These are phyloP conservation scores for Phaffomyces opuntiae DNA, from an alignment of 805 yeast genomes.

Conservation along the genomic window DNA sequence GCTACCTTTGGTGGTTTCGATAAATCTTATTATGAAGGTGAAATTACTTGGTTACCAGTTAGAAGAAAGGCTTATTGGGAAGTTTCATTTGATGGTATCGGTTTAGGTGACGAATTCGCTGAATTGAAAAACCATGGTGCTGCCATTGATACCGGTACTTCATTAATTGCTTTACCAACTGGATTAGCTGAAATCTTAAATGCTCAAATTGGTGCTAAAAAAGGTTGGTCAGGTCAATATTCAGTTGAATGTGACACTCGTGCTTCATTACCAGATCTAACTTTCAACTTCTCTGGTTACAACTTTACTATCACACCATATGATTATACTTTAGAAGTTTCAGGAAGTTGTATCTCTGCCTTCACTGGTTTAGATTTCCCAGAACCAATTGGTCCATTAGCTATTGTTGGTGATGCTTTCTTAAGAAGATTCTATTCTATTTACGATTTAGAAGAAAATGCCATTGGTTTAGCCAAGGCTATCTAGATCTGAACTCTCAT, in stretches of 20 bases:
- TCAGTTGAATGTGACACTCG: conserved; percentile 83
- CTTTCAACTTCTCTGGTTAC: conserved; percentile 83
- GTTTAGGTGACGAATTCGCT: conserved; percentile 89
- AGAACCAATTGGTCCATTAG: conserved; percentile 92
- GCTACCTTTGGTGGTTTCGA: conserved; percentile 96
- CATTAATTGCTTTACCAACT: conserved; percentile 89
- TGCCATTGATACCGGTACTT: conserved; percentile 98
- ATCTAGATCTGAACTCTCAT: conserved; percentile 26
- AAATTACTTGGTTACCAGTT: conserved; percentile 92
- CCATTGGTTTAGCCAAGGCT: conserved; percentile 90
- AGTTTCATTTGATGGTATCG: conserved; percentile 85
- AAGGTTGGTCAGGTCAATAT: conserved; percentile 97
- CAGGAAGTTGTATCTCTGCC: conserved; percentile 94
- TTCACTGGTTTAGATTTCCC: conserved; percentile 98
- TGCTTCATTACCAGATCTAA: conserved; percentile 81
- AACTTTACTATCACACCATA: conserved; percentile 85
- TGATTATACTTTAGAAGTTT: conserved; percentile 90
- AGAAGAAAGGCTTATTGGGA: conserved; percentile 99
- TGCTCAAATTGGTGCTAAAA: conserved; percentile 93
- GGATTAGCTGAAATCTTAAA: conserved; percentile 93
- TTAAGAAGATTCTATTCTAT: conserved; percentile 91
- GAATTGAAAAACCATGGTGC: conserved; percentile 81
- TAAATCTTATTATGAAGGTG: conserved; percentile 65
- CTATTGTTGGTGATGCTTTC: conserved; percentile 96
- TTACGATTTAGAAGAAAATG: conserved; percentile 83